Evolutionary conservation across 352 stramenopile genomes (phyloP).

Genomic region (Phytopythium kandeliae): DNA sequence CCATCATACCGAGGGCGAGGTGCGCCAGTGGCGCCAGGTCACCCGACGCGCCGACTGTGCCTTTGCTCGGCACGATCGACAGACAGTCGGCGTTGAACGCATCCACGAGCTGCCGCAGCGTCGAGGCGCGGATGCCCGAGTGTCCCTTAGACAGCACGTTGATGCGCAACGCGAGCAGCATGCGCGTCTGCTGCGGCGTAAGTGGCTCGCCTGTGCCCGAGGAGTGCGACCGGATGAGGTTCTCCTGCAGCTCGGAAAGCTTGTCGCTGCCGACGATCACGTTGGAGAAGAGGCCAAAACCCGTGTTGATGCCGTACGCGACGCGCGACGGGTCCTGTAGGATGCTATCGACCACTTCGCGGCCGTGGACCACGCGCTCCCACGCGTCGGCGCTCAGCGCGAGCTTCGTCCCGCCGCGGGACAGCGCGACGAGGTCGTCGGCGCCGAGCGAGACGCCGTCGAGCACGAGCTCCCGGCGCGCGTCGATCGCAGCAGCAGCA

Average conservation of each 20-base stretch:
- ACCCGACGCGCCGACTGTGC: conserved; percentile 84
- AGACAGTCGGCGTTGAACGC: conserved; percentile 87
- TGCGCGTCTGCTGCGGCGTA: conserved; percentile 66
- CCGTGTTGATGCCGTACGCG: conserved; percentile 91
- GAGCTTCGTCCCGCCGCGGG: conserved; percentile 50
- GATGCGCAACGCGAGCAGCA: conserved; percentile 85
- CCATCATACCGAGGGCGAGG: conserved; percentile 87
- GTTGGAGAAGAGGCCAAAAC: conserved; percentile 89
- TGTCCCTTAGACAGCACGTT: conserved; percentile 88
- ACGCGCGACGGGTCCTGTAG: conserved; percentile 71
- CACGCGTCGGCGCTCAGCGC: conserved; percentile 60
- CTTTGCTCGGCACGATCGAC: conserved; percentile 78
- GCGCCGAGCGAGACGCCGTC: conserved; percentile 63
- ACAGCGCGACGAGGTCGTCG: conserved; percentile 69
- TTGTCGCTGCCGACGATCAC: conserved; percentile 84
- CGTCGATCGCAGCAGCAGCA: neutral
- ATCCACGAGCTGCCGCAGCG: conserved; percentile 69
- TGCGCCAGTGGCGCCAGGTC: conserved; percentile 85
- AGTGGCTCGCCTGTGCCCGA: conserved; percentile 78
- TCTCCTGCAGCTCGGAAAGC: conserved; percentile 81
- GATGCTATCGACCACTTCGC: conserved; percentile 86
- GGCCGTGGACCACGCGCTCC: conserved; percentile 62
- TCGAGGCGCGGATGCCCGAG: conserved; percentile 74
- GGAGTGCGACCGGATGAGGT: conserved; percentile 78
- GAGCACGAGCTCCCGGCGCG: conserved; percentile 32